Conservation (phyloP, 768 basidiomycete species). For the Fomitopsis serialis region DNA sequence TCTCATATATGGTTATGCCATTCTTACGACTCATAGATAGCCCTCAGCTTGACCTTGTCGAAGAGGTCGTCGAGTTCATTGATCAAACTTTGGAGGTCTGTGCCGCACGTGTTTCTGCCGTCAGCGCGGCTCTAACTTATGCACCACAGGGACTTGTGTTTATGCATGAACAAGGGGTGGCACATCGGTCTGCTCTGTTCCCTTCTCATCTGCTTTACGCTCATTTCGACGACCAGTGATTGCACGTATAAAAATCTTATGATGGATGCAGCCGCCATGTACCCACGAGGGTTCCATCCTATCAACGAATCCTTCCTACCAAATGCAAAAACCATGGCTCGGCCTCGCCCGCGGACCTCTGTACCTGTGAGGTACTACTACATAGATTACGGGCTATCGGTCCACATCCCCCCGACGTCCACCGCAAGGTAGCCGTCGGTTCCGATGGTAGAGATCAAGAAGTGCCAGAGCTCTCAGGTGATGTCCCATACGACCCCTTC, state of each 20-base stretch:
- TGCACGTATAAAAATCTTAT: slow-evolving; percentile 13
- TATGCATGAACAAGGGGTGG: slow-evolving; percentile 15
- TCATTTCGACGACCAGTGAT: slow-evolving; percentile 9
- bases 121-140: background rate
- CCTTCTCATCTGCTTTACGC: background rate
- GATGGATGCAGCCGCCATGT: slow-evolving; percentile 17
- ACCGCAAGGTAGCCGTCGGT: slow-evolving; percentile 9
- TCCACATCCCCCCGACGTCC: background rate
- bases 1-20: slow-evolving; percentile 18
- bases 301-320: background rate
- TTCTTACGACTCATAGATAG: too few species aligned
- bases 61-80: too few species aligned
- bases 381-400: slow-evolving; percentile 12
- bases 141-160: slow-evolving; percentile 13
- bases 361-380: slow-evolving; percentile 10
- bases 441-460: slow-evolving; percentile 9
- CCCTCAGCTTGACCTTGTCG: too few species aligned
- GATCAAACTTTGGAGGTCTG: too few species aligned
- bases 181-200: slow-evolving; percentile 13
- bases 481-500: slow-evolving; percentile 22
- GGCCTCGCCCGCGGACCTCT: background rate
- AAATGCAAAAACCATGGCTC: background rate
- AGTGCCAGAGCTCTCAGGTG: slow-evolving; percentile 19
- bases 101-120: too few species aligned
- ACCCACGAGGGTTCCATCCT: slow-evolving; percentile 19